Conservation (phyloP, 257 asterid species). For the Scutellaria baicalensis region DNA sequence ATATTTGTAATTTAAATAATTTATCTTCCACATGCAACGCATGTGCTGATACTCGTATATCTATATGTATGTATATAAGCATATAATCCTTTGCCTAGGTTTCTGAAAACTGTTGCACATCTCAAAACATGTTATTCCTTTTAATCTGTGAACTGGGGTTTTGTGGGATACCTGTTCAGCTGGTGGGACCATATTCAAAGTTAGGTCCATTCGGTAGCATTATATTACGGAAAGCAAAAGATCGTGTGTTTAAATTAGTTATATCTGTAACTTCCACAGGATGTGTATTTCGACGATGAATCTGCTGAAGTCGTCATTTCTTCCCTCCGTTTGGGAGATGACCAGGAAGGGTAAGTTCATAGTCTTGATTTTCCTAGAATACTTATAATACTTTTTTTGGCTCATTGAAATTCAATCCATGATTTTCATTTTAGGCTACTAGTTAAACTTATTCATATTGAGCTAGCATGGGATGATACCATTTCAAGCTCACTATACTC, state of each 20-base stretch:
- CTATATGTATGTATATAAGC: no score
- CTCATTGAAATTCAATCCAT: not conserved
- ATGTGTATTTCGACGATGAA: slow-evolving; percentile 49
- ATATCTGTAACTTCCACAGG: slow-evolving; percentile 32
- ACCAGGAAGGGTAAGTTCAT: slow-evolving; percentile 34
- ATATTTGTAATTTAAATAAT: no score
- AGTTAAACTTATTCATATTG: not conserved
- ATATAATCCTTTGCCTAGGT: not conserved
- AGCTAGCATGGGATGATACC: not conserved
- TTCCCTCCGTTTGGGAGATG: slow-evolving; percentile 47
- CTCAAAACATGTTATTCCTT: not conserved
- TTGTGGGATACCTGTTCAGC: not conserved
- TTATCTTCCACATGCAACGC: no score
- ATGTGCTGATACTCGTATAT: no score
- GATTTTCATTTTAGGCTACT: not conserved
- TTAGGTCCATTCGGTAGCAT: not conserved
- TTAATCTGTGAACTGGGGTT: not conserved
- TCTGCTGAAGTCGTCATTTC: slow-evolving; percentile 55
- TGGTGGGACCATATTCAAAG: not conserved
- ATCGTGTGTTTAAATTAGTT: slow-evolving; percentile 1
- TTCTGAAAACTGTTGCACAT: not conserved
- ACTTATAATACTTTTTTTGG: not conserved
- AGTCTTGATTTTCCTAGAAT: not conserved
- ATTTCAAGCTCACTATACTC: not conserved
- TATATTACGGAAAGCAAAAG: not conserved